Base-by-base conservation (phyloP, 495 filamentous ascomycete genomes). In the Lepidopterella palustris region DNA sequence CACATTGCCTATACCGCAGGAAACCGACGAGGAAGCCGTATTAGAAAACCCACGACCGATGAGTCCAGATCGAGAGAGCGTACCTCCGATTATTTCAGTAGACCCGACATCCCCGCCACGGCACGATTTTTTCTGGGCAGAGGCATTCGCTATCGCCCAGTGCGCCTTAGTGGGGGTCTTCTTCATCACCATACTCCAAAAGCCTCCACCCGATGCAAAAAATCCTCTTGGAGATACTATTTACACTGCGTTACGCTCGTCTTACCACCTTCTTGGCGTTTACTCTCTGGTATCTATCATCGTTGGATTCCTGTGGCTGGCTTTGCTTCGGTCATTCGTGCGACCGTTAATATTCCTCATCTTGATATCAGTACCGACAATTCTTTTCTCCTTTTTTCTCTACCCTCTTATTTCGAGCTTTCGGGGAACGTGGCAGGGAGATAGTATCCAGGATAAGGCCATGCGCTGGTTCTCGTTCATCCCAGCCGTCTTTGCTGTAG, bases 111-210 rank as follows among this genome's bases (percentile, higher is more conserved):
- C 83, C 52, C 78, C 81, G 9, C 79, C 81, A 20, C 67, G 72
- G n/a, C 89, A 97, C 73, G 95, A 98, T 72, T 74, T 80, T 13
- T 90, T 97, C 72, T 98, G 93, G 81, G 88, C 87, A n/a, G 90
- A 87, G 64, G 76, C 97, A 26, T 97, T 90, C 69, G 72, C 95
- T 59, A 92, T 97, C 70, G 86, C 82, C 28, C 74, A 93, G 55
- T 89, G 89, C 39, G 84, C 87, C 23, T 73, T 97, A 35, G 83
- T 97, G 67, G 85, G 92, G 18, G 92, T 88, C 13, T 91, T 92
- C 58, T 82, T 96, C 55, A 79, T 98, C 13, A 84, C 96, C 50
- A 91, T 86, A 67, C 79, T 98, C 10, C 90, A 97, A 69, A 97
- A 92, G 1, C 84, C 85, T 8, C 68, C 82, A 0, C 87, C 88